Evolutionary conservation across 2,329 filamentous ascomycete species (phyloP).

Genomic region (Zasmidium citrigriseum): DNA sequence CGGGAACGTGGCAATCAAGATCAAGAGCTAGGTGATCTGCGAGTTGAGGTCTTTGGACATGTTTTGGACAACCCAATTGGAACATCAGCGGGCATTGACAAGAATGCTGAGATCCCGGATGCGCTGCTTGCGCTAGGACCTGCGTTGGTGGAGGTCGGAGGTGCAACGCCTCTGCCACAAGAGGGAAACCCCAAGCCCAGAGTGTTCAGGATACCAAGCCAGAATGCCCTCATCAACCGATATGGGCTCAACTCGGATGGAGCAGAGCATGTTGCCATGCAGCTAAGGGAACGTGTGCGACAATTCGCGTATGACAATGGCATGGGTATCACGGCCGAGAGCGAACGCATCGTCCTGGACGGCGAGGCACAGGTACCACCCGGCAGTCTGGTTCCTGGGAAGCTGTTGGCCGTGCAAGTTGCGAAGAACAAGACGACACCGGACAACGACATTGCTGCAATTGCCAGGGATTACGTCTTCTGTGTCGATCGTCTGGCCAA

Average conservation of each 20-base stretch:
- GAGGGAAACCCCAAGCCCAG: slow-evolving; percentile 83
- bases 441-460: slow-evolving; percentile 79
- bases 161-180: slow-evolving; percentile 84
- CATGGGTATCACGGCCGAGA: slow-evolving; percentile 61
- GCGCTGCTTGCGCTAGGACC: slow-evolving; percentile 82
- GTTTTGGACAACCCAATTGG: slow-evolving; percentile 82
- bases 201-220: slow-evolving; percentile 80
- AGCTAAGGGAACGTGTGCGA: slow-evolving; percentile 74
- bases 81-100: slow-evolving; percentile 94
- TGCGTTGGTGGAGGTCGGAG: slow-evolving; percentile 87
- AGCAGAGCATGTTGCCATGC: slow-evolving; percentile 80
- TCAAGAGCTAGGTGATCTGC: slow-evolving; percentile 51
- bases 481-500: slow-evolving; percentile 80
- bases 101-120: slow-evolving; percentile 86
- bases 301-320: slow-evolving; percentile 73
- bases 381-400: slow-evolving; percentile 74
- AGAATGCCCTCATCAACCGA: slow-evolving; percentile 89
- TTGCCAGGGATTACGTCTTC: slow-evolving; percentile 79
- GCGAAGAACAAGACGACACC: slow-evolving; percentile 96
- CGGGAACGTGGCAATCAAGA: slow-evolving; percentile 72
- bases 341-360: slow-evolving; percentile 73
- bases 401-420: slow-evolving; percentile 84
- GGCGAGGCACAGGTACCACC: slow-evolving; percentile 76
- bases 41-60: slow-evolving; percentile 73
- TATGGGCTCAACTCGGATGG: slow-evolving; percentile 94